Evolutionary conservation across 2,329 filamentous ascomycete genomes (phyloP), one percentile per base, ranked within the genome.

Genomic region (Didymellaceae sp.): DNA sequence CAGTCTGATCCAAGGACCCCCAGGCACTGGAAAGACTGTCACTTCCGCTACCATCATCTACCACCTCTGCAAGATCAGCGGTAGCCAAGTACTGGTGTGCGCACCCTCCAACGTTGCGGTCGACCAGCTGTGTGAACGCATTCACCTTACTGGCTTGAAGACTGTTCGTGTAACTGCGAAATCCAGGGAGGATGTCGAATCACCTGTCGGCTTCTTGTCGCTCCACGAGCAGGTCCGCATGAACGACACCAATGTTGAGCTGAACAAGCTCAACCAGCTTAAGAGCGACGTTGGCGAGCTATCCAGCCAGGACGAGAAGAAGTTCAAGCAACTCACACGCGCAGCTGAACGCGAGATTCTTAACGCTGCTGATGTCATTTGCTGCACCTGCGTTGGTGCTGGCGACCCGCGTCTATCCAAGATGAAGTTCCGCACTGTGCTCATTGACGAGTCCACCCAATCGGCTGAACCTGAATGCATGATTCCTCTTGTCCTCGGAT

Each of bases 41-140:
- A 99, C 94, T 13, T 99, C 94, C 26, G 94, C 94, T 25, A 99
- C 94, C 1, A 96, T 99, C 72, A 99, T 99, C 70, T 97, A 97
- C 70, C 94, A 99, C 71, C 81, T 99, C 51, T 91, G 91, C 61
- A 97, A 96, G 78, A 89, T 95, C 75, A 97, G 92, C 63, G 91
- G 89, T 57, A 91, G 92, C 45, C 94, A 96, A 68, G 93, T 99
- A 4, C 81, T 99, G 26, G 94, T 99, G 35, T 99, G 94, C 67
- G 94, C 94, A 13, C 94, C 94, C 0, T 99, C 94, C 40, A 99
- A 99, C 80, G 94, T 99, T 56, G 94, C 94, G 7, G 94, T 99
- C 21, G 94, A 99, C 68, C 94, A 99, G 75, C 86, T 99, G 22
- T 99, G 94, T 71, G 94, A 99, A 76, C 91, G 95, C 37, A 93